Conservation (phyloP, 2,329 filamentous ascomycete genomes). For the Aspergillus eucalypticola region DNA sequence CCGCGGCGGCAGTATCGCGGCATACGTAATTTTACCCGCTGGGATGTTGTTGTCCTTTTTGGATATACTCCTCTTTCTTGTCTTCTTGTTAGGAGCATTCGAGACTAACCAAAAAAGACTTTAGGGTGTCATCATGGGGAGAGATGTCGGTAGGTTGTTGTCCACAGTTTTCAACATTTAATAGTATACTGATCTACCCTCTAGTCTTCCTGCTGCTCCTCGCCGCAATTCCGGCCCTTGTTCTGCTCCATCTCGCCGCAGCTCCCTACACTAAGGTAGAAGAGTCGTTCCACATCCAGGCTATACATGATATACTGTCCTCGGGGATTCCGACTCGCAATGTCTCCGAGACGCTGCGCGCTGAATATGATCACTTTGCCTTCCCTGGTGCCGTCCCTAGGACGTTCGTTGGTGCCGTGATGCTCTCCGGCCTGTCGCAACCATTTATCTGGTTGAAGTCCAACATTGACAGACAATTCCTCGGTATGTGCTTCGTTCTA, state of each 20-base stretch:
- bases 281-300: slow-evolving; percentile 97
- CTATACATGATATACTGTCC: slow-evolving; percentile 81
- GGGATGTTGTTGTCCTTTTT: background rate
- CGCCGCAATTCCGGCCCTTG: slow-evolving; percentile 61
- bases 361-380: slow-evolving; percentile 80
- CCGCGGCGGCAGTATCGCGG: background rate
- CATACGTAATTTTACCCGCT: background rate
- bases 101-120: background rate
- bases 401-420: slow-evolving; percentile 79
- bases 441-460: slow-evolving; percentile 62
- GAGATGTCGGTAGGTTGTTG: slow-evolving; percentile 23
- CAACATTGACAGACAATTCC: slow-evolving; percentile 58
- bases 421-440: slow-evolving; percentile 71
- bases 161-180: background rate
- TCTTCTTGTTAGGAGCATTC: background rate
- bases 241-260: slow-evolving; percentile 68
- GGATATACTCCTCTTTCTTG: background rate
- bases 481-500: slow-evolving; percentile 46
- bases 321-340: slow-evolving; percentile 71
- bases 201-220: slow-evolving; percentile 29
- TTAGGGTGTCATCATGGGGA: slow-evolving; percentile 21
- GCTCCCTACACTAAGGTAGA: slow-evolving; percentile 97
- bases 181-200: background rate
- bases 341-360: slow-evolving; percentile 55
- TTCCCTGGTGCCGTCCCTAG: slow-evolving; percentile 91